These are phyloP conservation scores for Rhodotorula sp. DNA, from an alignment of 1,284 basidiomycete species.

Conservation along the genomic window DNA sequence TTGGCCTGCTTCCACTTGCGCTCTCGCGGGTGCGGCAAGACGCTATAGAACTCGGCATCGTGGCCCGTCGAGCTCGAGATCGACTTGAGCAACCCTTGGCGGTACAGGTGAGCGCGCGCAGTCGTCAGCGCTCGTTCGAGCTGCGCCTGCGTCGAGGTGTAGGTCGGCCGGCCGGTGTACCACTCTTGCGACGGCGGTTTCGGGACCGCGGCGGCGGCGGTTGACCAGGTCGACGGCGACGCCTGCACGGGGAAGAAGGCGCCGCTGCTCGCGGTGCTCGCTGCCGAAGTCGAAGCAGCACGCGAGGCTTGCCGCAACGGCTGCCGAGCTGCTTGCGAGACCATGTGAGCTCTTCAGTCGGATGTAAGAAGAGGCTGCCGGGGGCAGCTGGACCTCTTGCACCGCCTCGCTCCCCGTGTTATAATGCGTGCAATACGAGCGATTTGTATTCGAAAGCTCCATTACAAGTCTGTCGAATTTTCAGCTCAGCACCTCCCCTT, in stretches of 20 bases:
- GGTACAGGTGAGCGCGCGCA: constrained; percentile 36
- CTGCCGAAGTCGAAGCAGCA: neutral
- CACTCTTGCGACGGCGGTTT: constrained; percentile 35
- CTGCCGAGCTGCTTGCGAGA: neutral
- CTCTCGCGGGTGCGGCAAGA: constrained; percentile 35
- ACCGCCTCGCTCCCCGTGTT: no score
- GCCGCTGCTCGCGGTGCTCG: neutral
- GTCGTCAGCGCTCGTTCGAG: constrained; percentile 34
- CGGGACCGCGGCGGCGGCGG: neutral
- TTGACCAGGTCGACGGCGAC: constrained; percentile 5
- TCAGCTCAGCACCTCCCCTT: no score
- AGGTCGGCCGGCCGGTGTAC: constrained; percentile 42
- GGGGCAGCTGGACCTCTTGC: no score
- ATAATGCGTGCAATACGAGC: no score
- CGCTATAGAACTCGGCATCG: constrained; percentile 22
- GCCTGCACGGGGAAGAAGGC: constrained; percentile 30
- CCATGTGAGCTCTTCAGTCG: neutral
- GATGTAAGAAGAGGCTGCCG: no score
- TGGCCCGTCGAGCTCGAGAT: constrained; percentile 24
- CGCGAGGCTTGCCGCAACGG: constrained; percentile 2
- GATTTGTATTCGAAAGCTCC: no score
- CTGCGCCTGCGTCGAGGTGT: constrained; percentile 30
- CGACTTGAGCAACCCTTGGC: constrained; percentile 31
- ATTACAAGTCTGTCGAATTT: no score
- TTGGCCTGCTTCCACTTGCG: constrained; percentile 33